Evolutionary conservation across 495 filamentous ascomycete species (phyloP).

Genomic region (Hypomontagnella monticulosa): DNA sequence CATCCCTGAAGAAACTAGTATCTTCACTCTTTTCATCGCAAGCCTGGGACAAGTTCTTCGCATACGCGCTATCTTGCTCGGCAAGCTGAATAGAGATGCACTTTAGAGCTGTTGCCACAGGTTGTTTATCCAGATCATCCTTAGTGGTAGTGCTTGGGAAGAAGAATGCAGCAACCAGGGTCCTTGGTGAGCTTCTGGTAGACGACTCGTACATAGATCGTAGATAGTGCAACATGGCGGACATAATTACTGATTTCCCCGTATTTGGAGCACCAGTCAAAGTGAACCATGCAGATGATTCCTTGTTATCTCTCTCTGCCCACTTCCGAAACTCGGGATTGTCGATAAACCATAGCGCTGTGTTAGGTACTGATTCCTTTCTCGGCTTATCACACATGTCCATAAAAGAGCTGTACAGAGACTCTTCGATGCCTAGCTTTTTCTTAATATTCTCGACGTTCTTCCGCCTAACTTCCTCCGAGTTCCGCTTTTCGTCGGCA

Average conservation of each 20-base stretch:
- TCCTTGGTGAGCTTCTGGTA: constrained; percentile 11
- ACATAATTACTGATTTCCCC: constrained; percentile 36
- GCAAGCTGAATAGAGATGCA: constrained; percentile 39
- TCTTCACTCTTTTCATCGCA: constrained; percentile 24
- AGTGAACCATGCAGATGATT: too few species aligned
- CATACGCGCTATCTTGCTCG: constrained; percentile 39
- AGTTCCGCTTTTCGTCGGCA: too few species aligned
- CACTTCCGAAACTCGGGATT: too few species aligned
- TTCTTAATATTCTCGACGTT: too few species aligned
- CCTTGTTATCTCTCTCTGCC: too few species aligned
- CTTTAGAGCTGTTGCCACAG: constrained; percentile 38
- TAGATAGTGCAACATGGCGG: constrained; percentile 35
- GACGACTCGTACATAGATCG: constrained; percentile 16
- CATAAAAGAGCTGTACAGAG: too few species aligned
- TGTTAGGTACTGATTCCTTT: too few species aligned
- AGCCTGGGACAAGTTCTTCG: constrained; percentile 24
- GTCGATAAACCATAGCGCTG: too few species aligned
- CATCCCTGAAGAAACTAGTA: constrained; percentile 36
- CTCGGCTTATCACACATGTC: too few species aligned
- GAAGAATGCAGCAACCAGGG: constrained; percentile 37
- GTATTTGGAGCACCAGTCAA: constrained; percentile 36
- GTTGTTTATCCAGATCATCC: constrained; percentile 30
- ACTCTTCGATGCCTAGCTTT: too few species aligned
- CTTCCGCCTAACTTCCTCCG: too few species aligned
- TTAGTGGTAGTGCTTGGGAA: constrained; percentile 24